Evolutionary conservation across 768 basidiomycete species (phyloP).

Genomic region (Leccinum uliginosum): DNA sequence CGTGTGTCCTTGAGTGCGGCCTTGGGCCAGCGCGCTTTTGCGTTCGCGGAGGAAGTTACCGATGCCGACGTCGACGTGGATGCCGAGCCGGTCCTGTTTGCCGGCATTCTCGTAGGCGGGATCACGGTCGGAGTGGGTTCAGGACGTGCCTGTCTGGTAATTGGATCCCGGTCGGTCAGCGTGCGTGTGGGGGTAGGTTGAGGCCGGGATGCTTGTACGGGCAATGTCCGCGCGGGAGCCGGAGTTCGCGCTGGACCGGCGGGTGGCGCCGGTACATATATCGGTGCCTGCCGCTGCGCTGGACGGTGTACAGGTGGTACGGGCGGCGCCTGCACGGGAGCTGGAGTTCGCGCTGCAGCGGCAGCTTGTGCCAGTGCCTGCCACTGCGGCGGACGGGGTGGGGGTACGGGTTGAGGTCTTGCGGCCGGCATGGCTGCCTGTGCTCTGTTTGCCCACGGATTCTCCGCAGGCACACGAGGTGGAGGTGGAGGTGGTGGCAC

Average conservation of each 20-base stretch:
- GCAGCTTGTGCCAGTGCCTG: not conserved
- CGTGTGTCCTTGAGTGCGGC: not conserved
- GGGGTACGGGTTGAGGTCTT: not conserved
- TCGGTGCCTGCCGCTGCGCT: not conserved
- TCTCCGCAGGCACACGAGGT: not conserved
- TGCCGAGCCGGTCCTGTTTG: not conserved
- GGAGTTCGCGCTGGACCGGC: not conserved
- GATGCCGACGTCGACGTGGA: not conserved
- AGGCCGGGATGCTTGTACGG: not conserved
- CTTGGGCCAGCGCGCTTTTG: not conserved
- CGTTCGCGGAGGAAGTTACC: not conserved
- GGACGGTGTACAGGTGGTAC: not conserved
- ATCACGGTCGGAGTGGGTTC: not conserved
- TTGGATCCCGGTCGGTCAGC: conserved; percentile 1
- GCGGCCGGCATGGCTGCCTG: not conserved
- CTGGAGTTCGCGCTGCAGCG: not conserved
- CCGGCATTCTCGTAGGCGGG: not conserved
- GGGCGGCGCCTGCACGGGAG: not conserved
- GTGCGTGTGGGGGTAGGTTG: not conserved
- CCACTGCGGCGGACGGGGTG: not conserved
- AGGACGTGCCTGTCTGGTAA: not conserved
- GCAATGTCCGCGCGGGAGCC: not conserved
- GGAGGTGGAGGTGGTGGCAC: not conserved
- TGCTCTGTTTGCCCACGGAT: not conserved
- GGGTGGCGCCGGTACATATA: not conserved